Percentiles rank a stretch among this genome's conserved stretches.
Conservation (phyloP, 192 early-diverging fungal species). For the Jimgerdemannia lactiflua region DNA sequence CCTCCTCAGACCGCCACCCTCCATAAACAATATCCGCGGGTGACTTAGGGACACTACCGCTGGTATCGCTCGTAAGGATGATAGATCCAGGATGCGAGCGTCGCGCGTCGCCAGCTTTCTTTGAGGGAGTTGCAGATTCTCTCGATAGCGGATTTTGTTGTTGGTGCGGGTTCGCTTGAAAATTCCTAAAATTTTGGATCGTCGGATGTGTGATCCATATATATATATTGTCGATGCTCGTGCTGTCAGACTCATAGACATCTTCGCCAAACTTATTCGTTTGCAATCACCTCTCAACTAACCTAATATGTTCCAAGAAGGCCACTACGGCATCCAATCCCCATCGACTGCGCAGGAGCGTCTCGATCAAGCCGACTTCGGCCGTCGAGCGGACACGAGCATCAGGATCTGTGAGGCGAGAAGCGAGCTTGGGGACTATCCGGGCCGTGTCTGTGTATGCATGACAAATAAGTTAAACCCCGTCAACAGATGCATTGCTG, state of each 20-base stretch:
- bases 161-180: not conserved
- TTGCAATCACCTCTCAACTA: not conserved
- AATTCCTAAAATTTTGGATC: not conserved
- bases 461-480: too few species aligned
- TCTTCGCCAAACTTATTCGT: not conserved
- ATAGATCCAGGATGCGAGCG: not conserved
- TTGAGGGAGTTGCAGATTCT: not conserved
- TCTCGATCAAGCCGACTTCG: not conserved
- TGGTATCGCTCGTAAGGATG: not conserved
- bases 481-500: too few species aligned
- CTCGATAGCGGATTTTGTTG: not conserved
- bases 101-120: not conserved
- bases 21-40: not conserved
- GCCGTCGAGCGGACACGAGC: not conserved
- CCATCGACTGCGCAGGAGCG: not conserved
- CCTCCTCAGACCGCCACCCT: not conserved
- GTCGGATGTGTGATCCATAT: not conserved
- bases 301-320: not conserved
- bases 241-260: too few species aligned
- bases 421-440: not conserved
- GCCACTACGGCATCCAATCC: not conserved
- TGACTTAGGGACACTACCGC: not conserved
- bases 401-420: not conserved
- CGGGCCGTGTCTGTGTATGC: not conserved
- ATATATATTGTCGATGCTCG: too few species aligned